Percentiles rank a stretch among this genome's conserved stretches.
Evolutionary conservation across 1,284 basidiomycete genomes (phyloP).

Genomic region (Malassezia cuniculi): DNA sequence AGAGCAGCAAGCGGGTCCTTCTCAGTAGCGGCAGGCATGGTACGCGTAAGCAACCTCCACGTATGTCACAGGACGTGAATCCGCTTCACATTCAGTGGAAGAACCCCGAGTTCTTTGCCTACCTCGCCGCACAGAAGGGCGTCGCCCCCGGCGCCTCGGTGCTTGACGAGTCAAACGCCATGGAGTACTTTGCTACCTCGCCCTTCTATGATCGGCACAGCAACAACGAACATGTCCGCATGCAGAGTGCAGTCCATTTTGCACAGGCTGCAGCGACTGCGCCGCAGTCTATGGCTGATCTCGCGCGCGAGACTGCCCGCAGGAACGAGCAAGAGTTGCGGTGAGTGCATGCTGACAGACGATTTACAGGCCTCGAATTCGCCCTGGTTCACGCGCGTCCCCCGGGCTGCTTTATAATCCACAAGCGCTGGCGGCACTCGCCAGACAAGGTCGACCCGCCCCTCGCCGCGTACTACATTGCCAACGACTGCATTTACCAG

Average conservation of each 20-base stretch:
- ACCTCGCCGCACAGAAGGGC: conserved; percentile 21
- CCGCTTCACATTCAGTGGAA: conserved; percentile 34
- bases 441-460: conserved; percentile 12
- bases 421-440: conserved; percentile 23
- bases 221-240: conserved; percentile 41
- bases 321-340: conserved; percentile 24
- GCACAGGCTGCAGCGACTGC: conserved; percentile 1
- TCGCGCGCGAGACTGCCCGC: conserved; percentile 1
- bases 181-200: conserved; percentile 37
- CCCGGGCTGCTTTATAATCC: conserved; percentile 29
- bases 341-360: conserved; percentile 4
- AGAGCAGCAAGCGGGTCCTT: conserved; percentile 21
- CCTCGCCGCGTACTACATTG: conserved; percentile 32
- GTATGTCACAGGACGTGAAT: background rate
- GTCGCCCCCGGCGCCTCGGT: conserved; percentile 1
- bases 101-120: conserved; percentile 32
- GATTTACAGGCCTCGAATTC: conserved; percentile 36
- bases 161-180: conserved; percentile 26
- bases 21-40: conserved; percentile 9
- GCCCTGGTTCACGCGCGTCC: conserved; percentile 24
- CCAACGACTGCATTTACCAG: conserved; percentile 34
- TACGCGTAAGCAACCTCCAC: background rate
- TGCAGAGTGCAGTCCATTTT: conserved; percentile 25
- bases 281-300: conserved; percentile 2
- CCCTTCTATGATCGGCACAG: conserved; percentile 36